Percentiles rank a stretch among this genome's conserved stretches.
These are phyloP conservation scores for Kluyveromyces starmeri DNA, from an alignment of 805 yeast genomes.

Conservation along the genomic window DNA sequence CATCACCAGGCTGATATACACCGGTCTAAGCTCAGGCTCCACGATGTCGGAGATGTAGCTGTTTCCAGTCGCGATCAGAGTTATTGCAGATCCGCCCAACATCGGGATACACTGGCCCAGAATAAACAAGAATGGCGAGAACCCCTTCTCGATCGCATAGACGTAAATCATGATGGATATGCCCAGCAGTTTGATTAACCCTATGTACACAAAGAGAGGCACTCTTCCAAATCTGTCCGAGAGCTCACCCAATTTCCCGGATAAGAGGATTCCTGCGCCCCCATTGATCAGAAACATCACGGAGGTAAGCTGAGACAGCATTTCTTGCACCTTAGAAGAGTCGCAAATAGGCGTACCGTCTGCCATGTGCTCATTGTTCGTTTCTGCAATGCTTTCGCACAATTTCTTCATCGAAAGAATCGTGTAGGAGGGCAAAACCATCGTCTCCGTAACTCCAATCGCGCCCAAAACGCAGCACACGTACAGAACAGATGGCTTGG, in stretches of 20 bases:
- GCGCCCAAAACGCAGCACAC: conserved; percentile 33
- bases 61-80: conserved; percentile 48
- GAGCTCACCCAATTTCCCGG: conserved; percentile 53
- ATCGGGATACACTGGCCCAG: conserved; percentile 38
- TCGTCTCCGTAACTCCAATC: conserved; percentile 34
- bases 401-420: conserved; percentile 32
- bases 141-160: conserved; percentile 32
- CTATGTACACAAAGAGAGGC: conserved; percentile 34
- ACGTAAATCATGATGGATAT: conserved; percentile 15
- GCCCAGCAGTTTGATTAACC: conserved; percentile 18
- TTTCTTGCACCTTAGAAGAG: conserved; percentile 33
- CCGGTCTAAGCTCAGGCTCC: conserved; percentile 49
- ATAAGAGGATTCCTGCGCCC: conserved; percentile 39
- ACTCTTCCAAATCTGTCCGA: conserved; percentile 61
- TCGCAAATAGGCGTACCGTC: conserved; percentile 26
- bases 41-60: conserved; percentile 71
- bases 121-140: conserved; percentile 33
- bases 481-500: conserved; percentile 45
- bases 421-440: conserved; percentile 33
- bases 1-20: conserved; percentile 47
- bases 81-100: conserved; percentile 54
- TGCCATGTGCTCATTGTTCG: conserved; percentile 28
- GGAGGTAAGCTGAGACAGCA: conserved; percentile 43
- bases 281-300: conserved; percentile 35
- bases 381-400: conserved; percentile 30